Evolutionary conservation across 345 rosid species (phyloP), one percentile per base, ranked within the genome.

Genomic region (Eucalyptus pauciflora): DNA sequence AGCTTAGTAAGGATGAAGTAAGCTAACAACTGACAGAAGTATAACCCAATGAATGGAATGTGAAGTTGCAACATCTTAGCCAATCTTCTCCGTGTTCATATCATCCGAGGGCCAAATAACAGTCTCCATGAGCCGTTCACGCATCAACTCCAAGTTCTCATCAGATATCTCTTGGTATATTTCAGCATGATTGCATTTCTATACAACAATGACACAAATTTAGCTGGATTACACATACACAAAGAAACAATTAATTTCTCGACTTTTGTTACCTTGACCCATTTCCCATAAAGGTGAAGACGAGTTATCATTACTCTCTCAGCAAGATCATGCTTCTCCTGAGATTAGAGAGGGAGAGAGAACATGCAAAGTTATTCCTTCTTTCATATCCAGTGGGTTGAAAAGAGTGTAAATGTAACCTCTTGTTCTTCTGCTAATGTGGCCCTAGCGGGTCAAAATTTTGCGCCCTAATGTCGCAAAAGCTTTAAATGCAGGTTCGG

Each of bases 241-340:
- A 71, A 79, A 50, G 67, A 51, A 88, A 71, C 31, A 1, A 51
- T 20, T 51, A 24, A 86, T 20, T 22, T 60, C 69, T 33, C 25
- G 7, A 49, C 64, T 48, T 6, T 10, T 7, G 24, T 89, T 93
- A 98, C 99, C 99, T 98, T 98, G 87, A 94, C 90, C 99, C 99
- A 98, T 89, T 97, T 96, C 71, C 99, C 99, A 87, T 98, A 98
- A 81, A 98, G 90, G 92, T 97, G 99, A 87, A 98, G 99, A 20
- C 99, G 96, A 5, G 99, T 98, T 87, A 98, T 92, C 99, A 98
- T 98, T 91, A 98, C 99, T 93, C 99, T 94, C 90, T 98, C 99
- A 9, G 98, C 99, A 50, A 98, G 98, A 62, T 97, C 99, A 29
- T 95, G 99, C 91, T 79, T 94, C 94, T 98, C 99, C 99, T 98